Evolutionary conservation across 2,329 filamentous ascomycete species (phyloP).

Genomic region (Shiraia sp.): DNA sequence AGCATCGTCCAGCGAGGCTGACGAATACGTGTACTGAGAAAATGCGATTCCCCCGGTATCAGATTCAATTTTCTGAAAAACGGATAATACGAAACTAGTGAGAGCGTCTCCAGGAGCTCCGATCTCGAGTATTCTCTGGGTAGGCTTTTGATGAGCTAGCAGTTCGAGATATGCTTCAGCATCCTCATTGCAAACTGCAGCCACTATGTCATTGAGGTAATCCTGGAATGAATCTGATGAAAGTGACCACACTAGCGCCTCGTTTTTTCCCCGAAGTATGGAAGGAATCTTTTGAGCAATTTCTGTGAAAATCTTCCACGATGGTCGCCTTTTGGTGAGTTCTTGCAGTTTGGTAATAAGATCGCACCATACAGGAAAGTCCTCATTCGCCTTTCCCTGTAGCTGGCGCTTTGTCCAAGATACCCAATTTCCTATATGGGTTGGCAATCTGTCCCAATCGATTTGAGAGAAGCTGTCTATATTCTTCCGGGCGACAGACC

Average conservation of each 20-base stretch:
- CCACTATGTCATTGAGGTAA: constrained; percentile 3
- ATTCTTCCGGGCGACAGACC: not conserved
- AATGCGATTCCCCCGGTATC: too few relatives aligned
- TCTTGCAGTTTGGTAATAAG: not conserved
- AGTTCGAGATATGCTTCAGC: too few relatives aligned
- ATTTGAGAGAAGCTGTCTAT: not conserved
- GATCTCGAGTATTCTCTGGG: too few relatives aligned
- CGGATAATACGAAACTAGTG: too few relatives aligned
- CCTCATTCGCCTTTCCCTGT: not conserved
- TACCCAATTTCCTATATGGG: not conserved
- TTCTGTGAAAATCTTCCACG: constrained; percentile 3
- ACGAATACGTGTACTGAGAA: too few relatives aligned
- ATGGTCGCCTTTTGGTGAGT: not conserved
- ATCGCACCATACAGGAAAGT: not conserved
- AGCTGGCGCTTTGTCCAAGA: not conserved
- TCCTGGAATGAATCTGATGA: not conserved
- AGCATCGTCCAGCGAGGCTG: too few relatives aligned
- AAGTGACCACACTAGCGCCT: constrained; percentile 6
- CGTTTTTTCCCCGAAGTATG: constrained; percentile 2
- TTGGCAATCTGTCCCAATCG: not conserved
- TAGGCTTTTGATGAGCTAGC: too few relatives aligned
- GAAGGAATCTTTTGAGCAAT: constrained; percentile 1
- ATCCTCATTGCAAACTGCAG: not conserved
- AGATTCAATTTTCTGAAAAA: too few relatives aligned
- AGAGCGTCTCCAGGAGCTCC: too few relatives aligned